phyloP scores from a whole-genome alignment of 192 early-diverging fungal genomes.

The Kickxella alabastrina region DNA sequence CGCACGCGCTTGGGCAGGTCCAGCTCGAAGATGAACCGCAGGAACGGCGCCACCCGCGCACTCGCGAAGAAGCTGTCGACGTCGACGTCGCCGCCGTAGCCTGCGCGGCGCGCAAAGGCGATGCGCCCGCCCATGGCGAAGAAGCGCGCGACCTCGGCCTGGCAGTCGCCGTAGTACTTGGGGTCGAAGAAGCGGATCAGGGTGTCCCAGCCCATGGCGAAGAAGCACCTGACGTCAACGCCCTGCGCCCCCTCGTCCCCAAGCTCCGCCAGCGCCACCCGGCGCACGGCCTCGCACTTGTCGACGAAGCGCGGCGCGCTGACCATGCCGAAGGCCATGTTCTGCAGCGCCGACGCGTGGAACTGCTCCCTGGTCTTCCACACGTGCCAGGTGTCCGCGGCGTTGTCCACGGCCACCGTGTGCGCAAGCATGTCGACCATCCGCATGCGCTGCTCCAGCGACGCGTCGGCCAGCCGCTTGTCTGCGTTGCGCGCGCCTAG shows the following conservation, averaged over 20 bases:
- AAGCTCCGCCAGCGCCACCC: conserved; percentile 10
- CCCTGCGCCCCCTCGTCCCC: neutral
- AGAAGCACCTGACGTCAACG: conserved; percentile 45
- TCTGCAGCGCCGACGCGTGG: conserved; percentile 28
- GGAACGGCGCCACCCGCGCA: conserved; percentile 8
- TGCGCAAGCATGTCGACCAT: conserved; percentile 67
- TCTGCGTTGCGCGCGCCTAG: conserved; percentile 67
- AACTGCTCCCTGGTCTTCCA: conserved; percentile 35
- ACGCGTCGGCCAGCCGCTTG: conserved; percentile 57
- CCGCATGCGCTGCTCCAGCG: conserved; percentile 58
- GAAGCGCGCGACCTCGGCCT: conserved; percentile 53
- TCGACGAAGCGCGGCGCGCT: conserved; percentile 66
- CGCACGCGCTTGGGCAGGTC: conserved; percentile 40
- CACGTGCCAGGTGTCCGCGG: conserved; percentile 43
- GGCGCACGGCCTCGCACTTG: conserved; percentile 46
- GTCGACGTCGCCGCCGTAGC: conserved; percentile 32
- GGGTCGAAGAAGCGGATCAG: conserved; percentile 70
- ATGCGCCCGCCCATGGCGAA: conserved; percentile 53
- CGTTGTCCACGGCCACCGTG: conserved; percentile 22
- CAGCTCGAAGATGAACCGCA: conserved; percentile 35
- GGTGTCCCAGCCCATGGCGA: conserved; percentile 80
- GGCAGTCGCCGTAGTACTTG: conserved; percentile 64
- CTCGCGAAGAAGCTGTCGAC: conserved; percentile 37
- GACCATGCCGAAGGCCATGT: conserved; percentile 56
- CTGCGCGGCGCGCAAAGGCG: conserved; percentile 32